Percentiles rank a stretch among this genome's conserved stretches.
These are phyloP conservation scores for Pecoramyces ruminantium DNA, from an alignment of 192 early-diverging fungal species.

Conservation along the genomic window DNA sequence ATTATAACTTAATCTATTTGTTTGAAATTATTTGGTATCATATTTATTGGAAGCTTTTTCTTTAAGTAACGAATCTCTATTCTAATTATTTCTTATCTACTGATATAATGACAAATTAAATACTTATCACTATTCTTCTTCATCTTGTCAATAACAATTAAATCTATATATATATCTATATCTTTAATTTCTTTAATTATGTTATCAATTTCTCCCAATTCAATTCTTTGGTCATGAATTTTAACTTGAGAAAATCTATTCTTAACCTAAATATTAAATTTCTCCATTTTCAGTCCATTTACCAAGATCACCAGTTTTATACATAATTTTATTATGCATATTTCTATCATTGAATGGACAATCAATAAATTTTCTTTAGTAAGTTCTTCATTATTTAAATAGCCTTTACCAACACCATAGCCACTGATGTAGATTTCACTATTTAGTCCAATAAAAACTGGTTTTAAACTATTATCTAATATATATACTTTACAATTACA, in stretches of 20 bases:
- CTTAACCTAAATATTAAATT: not conserved
- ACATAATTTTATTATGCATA: not conserved
- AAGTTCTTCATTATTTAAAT: slow-evolving; percentile 12
- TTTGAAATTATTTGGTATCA: slow-evolving; percentile 1
- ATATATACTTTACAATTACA: slow-evolving; percentile 6
- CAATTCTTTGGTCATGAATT: not conserved
- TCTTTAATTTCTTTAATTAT: not conserved
- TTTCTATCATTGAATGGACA: slow-evolving; percentile 11
- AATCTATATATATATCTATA: not conserved
- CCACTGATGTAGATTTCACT: slow-evolving; percentile 17
- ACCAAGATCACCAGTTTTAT: not conserved
- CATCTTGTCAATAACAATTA: not conserved
- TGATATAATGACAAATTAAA: not conserved
- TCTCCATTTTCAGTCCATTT: not conserved
- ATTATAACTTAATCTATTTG: slow-evolving; percentile 8
- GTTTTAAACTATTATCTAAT: slow-evolving; percentile 4
- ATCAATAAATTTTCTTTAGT: slow-evolving; percentile 10
- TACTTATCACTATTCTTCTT: not conserved
- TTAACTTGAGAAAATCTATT: not conserved
- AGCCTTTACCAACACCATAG: slow-evolving; percentile 13
- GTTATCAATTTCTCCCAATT: not conserved
- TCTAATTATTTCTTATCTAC: not conserved
- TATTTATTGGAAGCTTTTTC: not conserved
- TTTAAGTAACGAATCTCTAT: not conserved
- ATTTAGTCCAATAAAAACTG: slow-evolving; percentile 8